Evolutionary conservation across 257 asterid species (phyloP).

Genomic region (Asclepias syriaca): DNA sequence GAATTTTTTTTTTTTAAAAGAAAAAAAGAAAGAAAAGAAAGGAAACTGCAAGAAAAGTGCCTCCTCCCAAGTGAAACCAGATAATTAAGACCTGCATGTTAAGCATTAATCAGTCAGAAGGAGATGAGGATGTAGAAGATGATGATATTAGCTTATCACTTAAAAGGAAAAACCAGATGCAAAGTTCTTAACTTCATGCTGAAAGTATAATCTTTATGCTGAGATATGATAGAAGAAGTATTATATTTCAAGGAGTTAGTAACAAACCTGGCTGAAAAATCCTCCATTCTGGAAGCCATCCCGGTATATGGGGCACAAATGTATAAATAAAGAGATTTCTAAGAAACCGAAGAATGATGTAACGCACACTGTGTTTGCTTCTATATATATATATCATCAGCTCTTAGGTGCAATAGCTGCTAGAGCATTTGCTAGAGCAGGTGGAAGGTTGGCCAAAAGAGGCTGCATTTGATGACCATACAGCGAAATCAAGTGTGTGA

Average conservation of each 20-base stretch:
- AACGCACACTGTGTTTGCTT: neutral
- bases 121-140: neutral
- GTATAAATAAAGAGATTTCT: neutral
- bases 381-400: conserved; percentile 27
- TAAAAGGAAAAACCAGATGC: too few relatives aligned
- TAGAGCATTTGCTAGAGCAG: conserved; percentile 80
- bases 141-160: neutral
- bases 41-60: neutral
- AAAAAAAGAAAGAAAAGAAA: neutral
- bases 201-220: neutral
- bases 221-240: neutral
- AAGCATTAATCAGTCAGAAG: too few relatives aligned
- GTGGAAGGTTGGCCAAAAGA: conserved; percentile 75
- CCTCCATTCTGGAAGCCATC: conserved; percentile 3
- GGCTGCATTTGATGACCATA: conserved; percentile 95
- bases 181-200: neutral
- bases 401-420: conserved; percentile 80
- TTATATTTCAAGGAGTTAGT: neutral
- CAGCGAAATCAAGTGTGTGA: conserved; percentile 75
- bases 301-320: neutral
- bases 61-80: neutral
- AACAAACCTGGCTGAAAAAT: conserved; percentile 11
- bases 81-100: too few relatives aligned
- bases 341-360: neutral
- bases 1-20: too few relatives aligned